Evolutionary conservation across 2,329 filamentous ascomycete species (phyloP).

Genomic region (Dissoconium aciculare): DNA sequence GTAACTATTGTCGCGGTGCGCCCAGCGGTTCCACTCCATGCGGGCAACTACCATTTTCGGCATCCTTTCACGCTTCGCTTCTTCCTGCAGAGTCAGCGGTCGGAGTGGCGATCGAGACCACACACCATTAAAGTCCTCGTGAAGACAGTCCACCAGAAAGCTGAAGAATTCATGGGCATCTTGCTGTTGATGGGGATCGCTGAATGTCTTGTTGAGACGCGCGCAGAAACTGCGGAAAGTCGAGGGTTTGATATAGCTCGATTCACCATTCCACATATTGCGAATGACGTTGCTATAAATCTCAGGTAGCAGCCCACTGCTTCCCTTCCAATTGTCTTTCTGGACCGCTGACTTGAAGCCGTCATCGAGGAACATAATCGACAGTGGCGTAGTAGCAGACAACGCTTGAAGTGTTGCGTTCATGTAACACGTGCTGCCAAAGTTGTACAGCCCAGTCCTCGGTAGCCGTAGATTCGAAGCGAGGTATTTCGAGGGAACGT

Average conservation of each 20-base stretch:
- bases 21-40: constrained; percentile 61
- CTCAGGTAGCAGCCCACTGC: constrained; percentile 45
- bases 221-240: constrained; percentile 46
- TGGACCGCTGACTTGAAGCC: constrained; percentile 46
- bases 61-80: constrained; percentile 45
- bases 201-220: constrained; percentile 48
- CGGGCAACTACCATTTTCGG: constrained; percentile 50
- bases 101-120: constrained; percentile 45
- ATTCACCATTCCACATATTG: constrained; percentile 47
- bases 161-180: constrained; percentile 83
- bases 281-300: constrained; percentile 47
- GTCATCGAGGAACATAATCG: constrained; percentile 49
- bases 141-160: constrained; percentile 65
- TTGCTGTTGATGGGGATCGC: constrained; percentile 49
- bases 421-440: constrained; percentile 76
- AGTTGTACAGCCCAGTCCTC: constrained; percentile 65
- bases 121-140: constrained; percentile 68
- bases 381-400: constrained; percentile 51
- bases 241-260: constrained; percentile 30
- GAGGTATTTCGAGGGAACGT: constrained; percentile 32
- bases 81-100: constrained; percentile 44
- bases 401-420: constrained; percentile 80
- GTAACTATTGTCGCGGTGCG: constrained; percentile 60
- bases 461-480: constrained; percentile 35
- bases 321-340: constrained; percentile 49